Base-by-base conservation (phyloP, 306 rosid genomes). In the Luffa acutangula region DNA sequence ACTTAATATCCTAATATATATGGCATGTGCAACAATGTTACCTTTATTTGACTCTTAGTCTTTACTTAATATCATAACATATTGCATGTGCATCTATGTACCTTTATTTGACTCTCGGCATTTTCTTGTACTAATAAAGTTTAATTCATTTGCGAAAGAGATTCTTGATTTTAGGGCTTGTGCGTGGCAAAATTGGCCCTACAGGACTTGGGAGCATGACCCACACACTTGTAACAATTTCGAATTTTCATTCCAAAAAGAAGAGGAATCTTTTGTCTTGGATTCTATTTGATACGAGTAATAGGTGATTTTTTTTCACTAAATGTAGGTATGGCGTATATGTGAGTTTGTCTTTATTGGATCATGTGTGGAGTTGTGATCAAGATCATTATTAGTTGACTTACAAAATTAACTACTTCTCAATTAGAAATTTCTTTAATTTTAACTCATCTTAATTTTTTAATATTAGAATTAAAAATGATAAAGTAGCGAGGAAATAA, bases 51-150 rank as follows among this genome's bases (percentile, higher is more conserved):
- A 72, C 77, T 72, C 52, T 39, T 0, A 2, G 15, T 25, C 31
- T 25, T 25, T 45, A 45, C n/a, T 43, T 71, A 45, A 45, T 20
- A 71, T 71, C 7, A 71, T 71, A 3, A 45, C 10, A 15, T 46
- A 46, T 72, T 72, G 77, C 77, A 72, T 72, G 77, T 72, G 77
- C 59, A 25, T 39, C 77, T 25, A 46, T 43, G 43, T 14, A 13
- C 59, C 77, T 72, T 72, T 48, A 3, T 48, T 72, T 72, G 77
- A 72, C 77, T 72, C 52, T 39, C 0, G 0, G 15, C n/a, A 3
- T 69, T 6, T 31, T 12, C 43, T 13, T 46, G 25, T 6, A 1
- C 59, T 72, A 48, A 72, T 72, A 12, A 72, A 72, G 25, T 6
- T 72, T 48, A 3, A n/a, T 45, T 71, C 6, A 5, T 4, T 36